Evolutionary conservation across 305 asterid genomes (phyloP).

Genomic region (Euphrasia arctica): DNA sequence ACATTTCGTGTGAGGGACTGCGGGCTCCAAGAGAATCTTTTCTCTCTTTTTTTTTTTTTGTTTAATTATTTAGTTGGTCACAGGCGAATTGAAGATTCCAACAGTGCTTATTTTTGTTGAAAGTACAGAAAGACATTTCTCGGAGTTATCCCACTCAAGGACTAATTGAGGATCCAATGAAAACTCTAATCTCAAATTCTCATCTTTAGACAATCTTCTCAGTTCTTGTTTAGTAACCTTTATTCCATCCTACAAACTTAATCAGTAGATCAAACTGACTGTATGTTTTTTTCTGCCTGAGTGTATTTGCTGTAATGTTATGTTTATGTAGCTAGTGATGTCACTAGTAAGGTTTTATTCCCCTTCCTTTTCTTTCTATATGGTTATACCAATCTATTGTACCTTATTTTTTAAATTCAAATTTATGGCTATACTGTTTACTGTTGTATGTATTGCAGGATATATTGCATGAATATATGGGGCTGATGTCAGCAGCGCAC

Average conservation of each 20-base stretch:
- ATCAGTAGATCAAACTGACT: slow-evolving; percentile 6
- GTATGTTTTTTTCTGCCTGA: neutral
- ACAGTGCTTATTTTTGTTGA: too few relatives aligned
- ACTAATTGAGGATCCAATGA: too few relatives aligned
- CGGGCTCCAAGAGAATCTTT: too few relatives aligned
- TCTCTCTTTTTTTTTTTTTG: too few relatives aligned
- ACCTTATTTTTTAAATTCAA: slow-evolving; percentile 18
- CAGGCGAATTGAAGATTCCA: too few relatives aligned
- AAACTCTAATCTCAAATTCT: too few relatives aligned
- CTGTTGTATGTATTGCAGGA: slow-evolving; percentile 52
- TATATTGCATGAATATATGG: slow-evolving; percentile 79
- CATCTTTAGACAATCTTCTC: too few relatives aligned
- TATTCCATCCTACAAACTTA: neutral
- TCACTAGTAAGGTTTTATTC: slow-evolving; percentile 6
- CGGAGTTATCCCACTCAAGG: too few relatives aligned
- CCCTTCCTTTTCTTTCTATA: neutral
- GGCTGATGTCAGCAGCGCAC: slow-evolving; percentile 75
- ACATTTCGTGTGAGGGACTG: too few relatives aligned
- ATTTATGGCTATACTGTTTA: slow-evolving; percentile 13
- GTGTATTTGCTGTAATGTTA: slow-evolving; percentile 10
- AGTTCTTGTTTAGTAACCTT: too few relatives aligned
- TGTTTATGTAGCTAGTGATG: slow-evolving; percentile 4
- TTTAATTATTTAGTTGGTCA: too few relatives aligned
- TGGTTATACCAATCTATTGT: slow-evolving; percentile 3
- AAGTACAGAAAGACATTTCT: too few relatives aligned